Conservation (phyloP, 106 monocot genomes). For the Amphibolis antarctica region DNA sequence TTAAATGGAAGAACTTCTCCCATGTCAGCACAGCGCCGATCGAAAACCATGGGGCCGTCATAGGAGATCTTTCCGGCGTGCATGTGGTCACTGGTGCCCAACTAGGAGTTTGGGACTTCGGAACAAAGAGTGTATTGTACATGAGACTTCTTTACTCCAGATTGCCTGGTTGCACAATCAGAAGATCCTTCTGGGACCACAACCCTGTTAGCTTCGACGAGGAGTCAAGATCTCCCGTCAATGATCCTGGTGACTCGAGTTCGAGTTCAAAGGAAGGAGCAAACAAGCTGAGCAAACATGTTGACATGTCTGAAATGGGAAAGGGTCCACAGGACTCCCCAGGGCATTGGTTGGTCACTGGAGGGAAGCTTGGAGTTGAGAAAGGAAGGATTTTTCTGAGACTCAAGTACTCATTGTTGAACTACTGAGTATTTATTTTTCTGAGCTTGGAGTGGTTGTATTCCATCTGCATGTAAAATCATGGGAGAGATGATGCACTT, state of each 20-base stretch:
- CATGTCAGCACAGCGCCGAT: constrained; percentile 94
- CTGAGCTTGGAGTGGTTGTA: not conserved
- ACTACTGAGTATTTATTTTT: constrained; percentile 38
- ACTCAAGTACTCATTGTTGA: constrained; percentile 87
- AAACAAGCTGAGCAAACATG: constrained; percentile 47
- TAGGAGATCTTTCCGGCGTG: constrained; percentile 75
- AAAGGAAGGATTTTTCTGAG: constrained; percentile 77
- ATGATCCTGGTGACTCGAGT: constrained; percentile 16
- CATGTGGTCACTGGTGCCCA: constrained; percentile 86
- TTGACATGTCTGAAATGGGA: constrained; percentile 60
- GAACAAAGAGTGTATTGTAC: constrained; percentile 71
- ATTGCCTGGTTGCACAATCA: constrained; percentile 74
- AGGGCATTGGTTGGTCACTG: constrained; percentile 91
- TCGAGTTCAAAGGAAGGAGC: constrained; percentile 24
- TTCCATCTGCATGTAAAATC: not conserved
- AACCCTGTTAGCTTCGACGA: constrained; percentile 19
- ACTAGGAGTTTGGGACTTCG: constrained; percentile 91
- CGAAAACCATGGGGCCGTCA: constrained; percentile 53
- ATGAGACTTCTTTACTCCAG: constrained; percentile 70
- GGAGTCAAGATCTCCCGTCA: not conserved
- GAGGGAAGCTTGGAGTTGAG: constrained; percentile 83
- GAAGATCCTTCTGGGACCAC: constrained; percentile 93
- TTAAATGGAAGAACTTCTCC: constrained; percentile 92
- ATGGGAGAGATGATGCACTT: not conserved
- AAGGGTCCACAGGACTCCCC: constrained; percentile 79